These are phyloP conservation scores for Candida albicans DNA, from an alignment of 1,139 yeast genomes.

Conservation along the genomic window DNA sequence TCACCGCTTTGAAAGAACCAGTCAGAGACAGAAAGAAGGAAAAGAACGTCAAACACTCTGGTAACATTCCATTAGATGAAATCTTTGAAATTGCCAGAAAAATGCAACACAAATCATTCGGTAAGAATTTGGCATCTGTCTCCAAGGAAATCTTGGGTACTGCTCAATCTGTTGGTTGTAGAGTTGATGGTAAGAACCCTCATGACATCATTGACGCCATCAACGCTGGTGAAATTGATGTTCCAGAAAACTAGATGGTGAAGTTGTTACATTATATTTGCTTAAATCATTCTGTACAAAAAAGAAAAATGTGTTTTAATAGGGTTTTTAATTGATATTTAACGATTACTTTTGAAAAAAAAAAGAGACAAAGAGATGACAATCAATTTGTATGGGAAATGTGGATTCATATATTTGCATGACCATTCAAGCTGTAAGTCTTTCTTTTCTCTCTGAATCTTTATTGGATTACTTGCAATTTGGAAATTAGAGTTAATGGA, in stretches of 20 bases:
- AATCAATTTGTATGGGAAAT: not conserved
- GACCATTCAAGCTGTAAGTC: not conserved
- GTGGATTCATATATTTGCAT: not conserved
- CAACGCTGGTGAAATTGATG: constrained; percentile 97
- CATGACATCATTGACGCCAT: constrained; percentile 98
- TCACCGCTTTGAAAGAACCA: constrained; percentile 99
- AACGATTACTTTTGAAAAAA: constrained; percentile 12
- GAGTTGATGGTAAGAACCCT: constrained; percentile 99
- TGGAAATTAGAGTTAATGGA: not conserved
- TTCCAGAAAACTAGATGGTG: constrained; percentile 70
- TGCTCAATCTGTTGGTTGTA: constrained; percentile 98
- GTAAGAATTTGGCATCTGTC: constrained; percentile 95
- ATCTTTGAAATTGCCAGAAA: constrained; percentile 96
- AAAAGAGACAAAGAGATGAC: not conserved
- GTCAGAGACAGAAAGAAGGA: constrained; percentile 99
- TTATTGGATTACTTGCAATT: not conserved
- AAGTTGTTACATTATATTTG: constrained; percentile 1
- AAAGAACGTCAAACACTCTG: constrained; percentile 99
- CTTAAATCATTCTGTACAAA: constrained; percentile 10
- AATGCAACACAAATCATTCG: constrained; percentile 97
- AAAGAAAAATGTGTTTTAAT: constrained; percentile 17
- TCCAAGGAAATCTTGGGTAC: constrained; percentile 99
- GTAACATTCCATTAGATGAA: constrained; percentile 97
- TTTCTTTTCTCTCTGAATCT: not conserved
- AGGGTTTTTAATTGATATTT: constrained; percentile 19